These are phyloP conservation scores for Arabidopsis thaliana DNA, from an alignment of 345 rosid species.

Conservation along the genomic window DNA sequence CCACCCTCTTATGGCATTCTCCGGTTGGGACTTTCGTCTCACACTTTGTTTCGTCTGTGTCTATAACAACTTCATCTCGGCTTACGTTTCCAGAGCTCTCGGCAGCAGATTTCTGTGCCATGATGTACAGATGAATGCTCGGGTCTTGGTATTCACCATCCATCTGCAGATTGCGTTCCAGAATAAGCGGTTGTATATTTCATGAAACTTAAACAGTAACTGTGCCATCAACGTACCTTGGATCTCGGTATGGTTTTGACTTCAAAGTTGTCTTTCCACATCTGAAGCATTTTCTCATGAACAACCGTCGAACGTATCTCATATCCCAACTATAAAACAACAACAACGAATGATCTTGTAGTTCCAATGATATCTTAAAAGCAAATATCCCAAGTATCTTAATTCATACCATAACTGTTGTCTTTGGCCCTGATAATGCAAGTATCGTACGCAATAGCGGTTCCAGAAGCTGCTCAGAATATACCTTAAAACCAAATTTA, in stretches of 20 bases:
- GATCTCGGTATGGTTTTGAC: conserved; percentile 74
- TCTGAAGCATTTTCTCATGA: conserved; percentile 84
- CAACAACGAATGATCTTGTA: conserved; percentile 17
- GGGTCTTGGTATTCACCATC: conserved; percentile 80
- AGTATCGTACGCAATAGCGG: conserved; percentile 72
- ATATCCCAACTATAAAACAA: conserved; percentile 71
- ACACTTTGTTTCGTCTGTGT: conserved; percentile 33
- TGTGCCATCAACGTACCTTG: conserved; percentile 56
- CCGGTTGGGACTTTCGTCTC: conserved; percentile 30
- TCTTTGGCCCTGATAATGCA: conserved; percentile 83
- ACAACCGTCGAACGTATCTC: conserved; percentile 87
- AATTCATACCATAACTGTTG: conserved; percentile 66
- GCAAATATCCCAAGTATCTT: conserved; percentile 3
- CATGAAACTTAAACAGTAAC: conserved; percentile 3
- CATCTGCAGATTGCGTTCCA: conserved; percentile 62
- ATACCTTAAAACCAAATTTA: conserved; percentile 59
- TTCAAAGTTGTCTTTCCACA: conserved; percentile 78
- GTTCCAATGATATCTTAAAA: conserved; percentile 13
- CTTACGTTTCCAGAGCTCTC: conserved; percentile 36
- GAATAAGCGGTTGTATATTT: background rate
- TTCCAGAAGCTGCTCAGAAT: conserved; percentile 90
- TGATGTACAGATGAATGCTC: conserved; percentile 83
- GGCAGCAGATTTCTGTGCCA: conserved; percentile 57
- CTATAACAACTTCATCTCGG: conserved; percentile 42
- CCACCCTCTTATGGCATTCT: conserved; percentile 10